Evolutionary conservation across 352 stramenopile species (phyloP).

Genomic region (Pythium phragmitis): DNA sequence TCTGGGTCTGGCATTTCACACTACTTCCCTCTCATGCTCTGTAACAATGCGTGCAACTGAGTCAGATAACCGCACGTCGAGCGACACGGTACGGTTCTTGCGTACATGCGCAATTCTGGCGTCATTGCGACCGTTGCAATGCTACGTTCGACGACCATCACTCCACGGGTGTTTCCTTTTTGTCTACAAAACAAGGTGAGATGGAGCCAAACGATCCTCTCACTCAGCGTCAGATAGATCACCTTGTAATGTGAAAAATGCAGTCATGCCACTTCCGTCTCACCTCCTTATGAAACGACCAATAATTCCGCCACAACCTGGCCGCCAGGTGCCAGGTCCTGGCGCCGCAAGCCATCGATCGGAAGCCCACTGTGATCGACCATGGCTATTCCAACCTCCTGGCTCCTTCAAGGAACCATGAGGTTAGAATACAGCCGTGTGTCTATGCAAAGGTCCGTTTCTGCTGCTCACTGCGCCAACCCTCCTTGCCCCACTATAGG

Average conservation of each 20-base stretch:
- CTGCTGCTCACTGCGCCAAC: no score
- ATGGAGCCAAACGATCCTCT: background rate
- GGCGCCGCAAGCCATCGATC: no score
- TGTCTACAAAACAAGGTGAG: constrained; percentile 4
- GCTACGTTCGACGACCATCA: constrained; percentile 4
- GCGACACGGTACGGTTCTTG: constrained; percentile 9
- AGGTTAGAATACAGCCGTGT: no score
- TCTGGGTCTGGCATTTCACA: no score
- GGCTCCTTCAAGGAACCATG: no score
- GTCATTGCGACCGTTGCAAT: background rate
- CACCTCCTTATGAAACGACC: constrained; percentile 1
- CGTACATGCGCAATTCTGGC: background rate
- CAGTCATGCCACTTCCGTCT: background rate
- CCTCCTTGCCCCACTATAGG: no score
- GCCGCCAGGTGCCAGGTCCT: background rate
- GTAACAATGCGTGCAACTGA: no score
- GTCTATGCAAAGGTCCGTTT: no score
- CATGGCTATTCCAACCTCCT: no score
- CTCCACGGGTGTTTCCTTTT: constrained; percentile 1
- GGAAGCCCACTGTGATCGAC: no score
- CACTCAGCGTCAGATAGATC: background rate
- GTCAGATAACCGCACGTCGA: background rate
- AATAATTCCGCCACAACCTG: background rate
- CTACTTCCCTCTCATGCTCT: no score
- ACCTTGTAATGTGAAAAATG: background rate